Evolutionary conservation across 371 early-diverging fungal genomes (phyloP).

Genomic region (Actinomortierella ambigua): DNA sequence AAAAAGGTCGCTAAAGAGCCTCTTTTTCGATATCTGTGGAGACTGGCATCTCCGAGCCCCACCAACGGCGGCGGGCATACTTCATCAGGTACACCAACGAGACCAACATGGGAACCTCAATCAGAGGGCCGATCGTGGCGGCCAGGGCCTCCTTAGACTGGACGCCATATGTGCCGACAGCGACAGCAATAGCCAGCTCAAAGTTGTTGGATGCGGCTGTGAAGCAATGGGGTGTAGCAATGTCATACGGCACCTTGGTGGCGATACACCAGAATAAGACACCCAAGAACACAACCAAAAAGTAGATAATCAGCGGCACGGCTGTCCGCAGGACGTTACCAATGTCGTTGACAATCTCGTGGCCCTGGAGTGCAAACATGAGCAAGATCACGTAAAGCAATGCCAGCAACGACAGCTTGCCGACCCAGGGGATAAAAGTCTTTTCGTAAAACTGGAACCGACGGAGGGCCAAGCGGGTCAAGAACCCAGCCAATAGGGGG

Average conservation of each 20-base stretch:
- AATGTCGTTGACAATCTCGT: conserved; percentile 66
- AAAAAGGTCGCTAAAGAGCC: no score
- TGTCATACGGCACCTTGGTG: conserved; percentile 49
- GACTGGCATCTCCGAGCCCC: no score
- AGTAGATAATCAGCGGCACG: conserved; percentile 74
- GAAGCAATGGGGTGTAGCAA: conserved; percentile 67
- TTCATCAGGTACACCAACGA: conserved; percentile 51
- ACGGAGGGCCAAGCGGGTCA: conserved; percentile 58
- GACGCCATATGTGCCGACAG: conserved; percentile 71
- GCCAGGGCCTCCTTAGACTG: conserved; percentile 70
- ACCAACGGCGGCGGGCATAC: conserved; percentile 24
- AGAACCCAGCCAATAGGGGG: conserved; percentile 63
- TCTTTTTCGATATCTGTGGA: no score
- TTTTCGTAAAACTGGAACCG: conserved; percentile 58
- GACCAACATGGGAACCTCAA: conserved; percentile 75
- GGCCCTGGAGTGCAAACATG: conserved; percentile 81
- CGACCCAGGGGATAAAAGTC: conserved; percentile 58
- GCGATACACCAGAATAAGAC: conserved; percentile 50
- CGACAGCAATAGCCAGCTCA: conserved; percentile 80
- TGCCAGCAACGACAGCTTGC: conserved; percentile 62
- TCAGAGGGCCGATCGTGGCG: conserved; percentile 75
- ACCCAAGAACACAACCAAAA: conserved; percentile 59
- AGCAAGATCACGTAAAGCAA: conserved; percentile 72
- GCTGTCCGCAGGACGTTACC: conserved; percentile 67
- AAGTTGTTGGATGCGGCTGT: conserved; percentile 80